Base-by-base conservation (phyloP, 768 basidiomycete genomes). In the Auricularia auricula-judae region DNA sequence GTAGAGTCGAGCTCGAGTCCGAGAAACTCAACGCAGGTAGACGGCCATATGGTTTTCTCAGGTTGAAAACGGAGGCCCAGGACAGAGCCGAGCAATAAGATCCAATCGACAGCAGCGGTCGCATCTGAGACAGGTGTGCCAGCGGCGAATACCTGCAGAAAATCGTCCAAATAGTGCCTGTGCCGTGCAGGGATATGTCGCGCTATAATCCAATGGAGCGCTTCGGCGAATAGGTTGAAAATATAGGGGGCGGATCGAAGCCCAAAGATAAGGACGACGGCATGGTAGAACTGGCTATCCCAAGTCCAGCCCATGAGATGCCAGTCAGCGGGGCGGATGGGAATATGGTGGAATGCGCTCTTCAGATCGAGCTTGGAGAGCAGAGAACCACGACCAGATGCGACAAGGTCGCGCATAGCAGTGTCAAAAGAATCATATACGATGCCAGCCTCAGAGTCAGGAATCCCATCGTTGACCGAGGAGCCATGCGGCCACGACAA, bases 161-260 rank as follows among this genome's bases (percentile, higher is more conserved):
- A 62, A 42, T 62, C 61, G 35, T 62, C 61, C 43, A 62, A n/a
- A 35, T 62, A 62, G 43, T 62, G 61, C 36, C 43, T 62, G 61
- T 39, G 61, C 36, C 36, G 59, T 35, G 59, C 59, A 11, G 43
- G 61, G 18, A 62, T 36, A 36, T 42, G 36, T 12, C 71, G 69
- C 21, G 71, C 65, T n/a, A 77, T 72, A 62, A 78, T 77, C 77
- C 76, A 79, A 64, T 78, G 77, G 14, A 78, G 70, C 8, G 71
- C 77, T 65, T 79, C 74, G 0, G 76, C 71, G 63, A 77, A 77
- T 1, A 78, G 71, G 65, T 78, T 76, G 68, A 76, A 78, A 14
- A 79, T 77, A 67, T 77, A 77, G 3, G 76, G 75, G 5, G 75
- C 74, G 1, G 73, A 71, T 3, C 70, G 66, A 33, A 23, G 43